Base-by-base conservation (phyloP, 352 stramenopile genomes). In the Hyaloperonospora arabidopsidis region DNA sequence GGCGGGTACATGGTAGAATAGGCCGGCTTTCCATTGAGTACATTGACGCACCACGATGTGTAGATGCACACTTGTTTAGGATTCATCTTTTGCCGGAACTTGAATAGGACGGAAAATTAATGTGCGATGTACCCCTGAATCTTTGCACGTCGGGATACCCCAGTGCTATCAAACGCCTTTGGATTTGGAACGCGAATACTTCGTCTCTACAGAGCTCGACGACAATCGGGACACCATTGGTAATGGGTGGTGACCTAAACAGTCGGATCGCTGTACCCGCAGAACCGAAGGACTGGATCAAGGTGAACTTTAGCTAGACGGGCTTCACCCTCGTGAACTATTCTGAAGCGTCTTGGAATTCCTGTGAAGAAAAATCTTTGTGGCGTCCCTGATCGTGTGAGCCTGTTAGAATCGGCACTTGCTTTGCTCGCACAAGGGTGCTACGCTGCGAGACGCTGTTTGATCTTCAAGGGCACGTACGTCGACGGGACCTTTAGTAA, bases 261-360 rank as follows among this genome's bases (percentile, higher is more conserved):
- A 12, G n/a, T 1, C 65, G 72, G 32, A 57, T 96, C 11, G 35
- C 46, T 29, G 44, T 41, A 14, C 38, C 45, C 11, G 41, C 25
- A 10, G 57, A 53, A 15, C 64, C 72, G 4, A 70, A 59, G 14
- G 76, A 70, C 35, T 99, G 91, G 90, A 77, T 98, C 46, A 98
- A 98, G 65, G 65, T 98, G 25, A 99, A 99, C 73, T 83, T 89
- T 5, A 81, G 86, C 45, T 95, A 98, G 62, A 85, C 97, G 54
- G 93, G 95, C 0, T 96, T 97, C 39, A 97, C 97, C 76, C 76
- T 97, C 21, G 93, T 98, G 17, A 93, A 96, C 45, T 97, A 97
- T 65, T 87, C 85, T 0, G 70, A 66, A 76, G 14, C 70, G 73
- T n/a, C 75, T 98, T 13, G 70, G 83, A 45, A 65, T 71, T 72